A percentile compares a stretch with the other conserved stretches of the same genome.
Evolutionary conservation across 495 filamentous ascomycete genomes (phyloP).

Genomic region (Podospora anserina): DNA sequence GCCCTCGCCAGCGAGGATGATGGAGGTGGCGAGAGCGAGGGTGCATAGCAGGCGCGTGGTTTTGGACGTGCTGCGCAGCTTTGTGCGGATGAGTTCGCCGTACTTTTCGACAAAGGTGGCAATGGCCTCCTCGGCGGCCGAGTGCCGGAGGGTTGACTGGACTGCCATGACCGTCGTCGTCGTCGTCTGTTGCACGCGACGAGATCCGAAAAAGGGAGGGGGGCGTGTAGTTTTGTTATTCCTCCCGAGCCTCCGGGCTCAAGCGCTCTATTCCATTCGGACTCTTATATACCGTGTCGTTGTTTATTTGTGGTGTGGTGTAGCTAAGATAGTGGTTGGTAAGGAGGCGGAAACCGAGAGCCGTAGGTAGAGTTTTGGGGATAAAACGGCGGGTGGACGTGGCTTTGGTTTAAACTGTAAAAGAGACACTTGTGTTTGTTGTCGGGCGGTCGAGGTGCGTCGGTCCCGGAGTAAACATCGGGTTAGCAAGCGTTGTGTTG

Average conservation of each 20-base stretch:
- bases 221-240: conserved; percentile 4
- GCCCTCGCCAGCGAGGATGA: conserved; percentile 73
- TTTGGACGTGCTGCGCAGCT: conserved; percentile 59
- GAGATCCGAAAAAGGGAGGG: not conserved
- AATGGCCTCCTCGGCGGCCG: conserved; percentile 64
- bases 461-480: not conserved
- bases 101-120: conserved; percentile 66
- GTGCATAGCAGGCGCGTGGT: conserved; percentile 70
- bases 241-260: conserved; percentile 20
- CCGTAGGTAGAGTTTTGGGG: not conserved
- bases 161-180: conserved; percentile 60
- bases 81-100: conserved; percentile 56
- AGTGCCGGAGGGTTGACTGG: conserved; percentile 76
- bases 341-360: not conserved
- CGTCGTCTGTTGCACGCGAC: not conserved
- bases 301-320: conserved; percentile 4
- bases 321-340: not conserved
- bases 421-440: conserved; percentile 10
- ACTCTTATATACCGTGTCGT: not conserved
- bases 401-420: not conserved
- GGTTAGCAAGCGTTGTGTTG: not conserved
- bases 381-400: not conserved
- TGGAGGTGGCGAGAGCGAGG: conserved; percentile 67
- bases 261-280: conserved; percentile 24
- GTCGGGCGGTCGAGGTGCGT: not conserved